Evolutionary conservation across 345 rosid genomes (phyloP).

Genomic region (Camelina hispida): DNA sequence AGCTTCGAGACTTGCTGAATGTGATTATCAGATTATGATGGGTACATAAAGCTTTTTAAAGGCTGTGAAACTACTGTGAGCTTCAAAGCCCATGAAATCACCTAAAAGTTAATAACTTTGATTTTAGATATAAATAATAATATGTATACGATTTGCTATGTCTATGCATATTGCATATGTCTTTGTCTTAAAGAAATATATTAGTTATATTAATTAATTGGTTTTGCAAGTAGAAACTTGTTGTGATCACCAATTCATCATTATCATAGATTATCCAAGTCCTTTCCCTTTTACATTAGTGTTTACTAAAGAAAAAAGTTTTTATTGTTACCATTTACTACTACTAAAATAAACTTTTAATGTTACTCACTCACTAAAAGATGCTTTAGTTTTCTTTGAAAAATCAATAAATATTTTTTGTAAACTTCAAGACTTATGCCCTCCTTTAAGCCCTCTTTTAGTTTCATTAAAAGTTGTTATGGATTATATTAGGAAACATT

Average conservation of each 20-base stretch:
- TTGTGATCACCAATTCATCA: background rate
- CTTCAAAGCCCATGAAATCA: constrained; percentile 10
- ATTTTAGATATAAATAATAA: background rate
- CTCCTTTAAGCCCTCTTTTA: background rate
- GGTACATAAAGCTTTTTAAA: background rate
- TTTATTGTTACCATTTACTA: background rate
- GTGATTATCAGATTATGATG: background rate
- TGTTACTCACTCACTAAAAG: background rate
- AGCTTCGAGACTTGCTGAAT: constrained; percentile 27
- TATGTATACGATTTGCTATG: background rate
- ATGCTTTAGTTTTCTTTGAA: background rate
- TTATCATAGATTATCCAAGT: background rate
- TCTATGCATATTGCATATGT: background rate
- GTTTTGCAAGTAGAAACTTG: background rate
- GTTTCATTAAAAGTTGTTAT: background rate
- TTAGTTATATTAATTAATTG: background rate
- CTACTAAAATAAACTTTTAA: background rate
- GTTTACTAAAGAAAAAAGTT: background rate
- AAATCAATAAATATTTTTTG: background rate
- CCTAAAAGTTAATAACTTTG: background rate
- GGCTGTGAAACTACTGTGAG: background rate
- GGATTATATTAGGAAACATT: background rate
- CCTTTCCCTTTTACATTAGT: background rate
- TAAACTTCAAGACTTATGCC: background rate
- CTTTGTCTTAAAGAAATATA: no score